A percentile compares a stretch with the other conserved stretches of the same genome.
Conservation (phyloP, 176 grass and related monocot species). For the Oropetium thomaeum region DNA sequence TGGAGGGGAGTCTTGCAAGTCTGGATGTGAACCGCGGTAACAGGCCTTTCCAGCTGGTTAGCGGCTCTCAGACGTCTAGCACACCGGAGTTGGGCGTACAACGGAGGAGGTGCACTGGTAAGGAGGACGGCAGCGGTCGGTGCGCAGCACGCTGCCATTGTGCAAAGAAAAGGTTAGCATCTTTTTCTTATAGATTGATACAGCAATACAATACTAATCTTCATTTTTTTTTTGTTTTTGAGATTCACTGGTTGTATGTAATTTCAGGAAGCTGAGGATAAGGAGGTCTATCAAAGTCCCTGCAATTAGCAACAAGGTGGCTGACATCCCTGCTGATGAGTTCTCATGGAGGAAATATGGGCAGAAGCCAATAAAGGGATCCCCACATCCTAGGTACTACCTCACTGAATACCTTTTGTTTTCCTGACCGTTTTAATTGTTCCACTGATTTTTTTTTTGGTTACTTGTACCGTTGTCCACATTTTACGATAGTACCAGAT, state of each 20-base stretch:
- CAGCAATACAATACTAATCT: background rate
- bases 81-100: slow-evolving; percentile 55
- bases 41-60: slow-evolving; percentile 61
- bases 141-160: slow-evolving; percentile 79
- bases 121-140: slow-evolving; percentile 66
- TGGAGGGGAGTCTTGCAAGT: slow-evolving; percentile 81
- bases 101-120: slow-evolving; percentile 67
- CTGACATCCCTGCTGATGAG: slow-evolving; percentile 88
- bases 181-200: background rate
- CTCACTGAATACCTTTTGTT: background rate
- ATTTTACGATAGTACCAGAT: background rate
- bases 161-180: slow-evolving; percentile 87
- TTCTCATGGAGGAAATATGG: slow-evolving; percentile 98
- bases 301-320: slow-evolving; percentile 92
- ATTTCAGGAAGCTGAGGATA: slow-evolving; percentile 75
- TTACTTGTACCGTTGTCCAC: background rate
- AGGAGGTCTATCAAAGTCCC: slow-evolving; percentile 97
- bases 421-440: background rate
- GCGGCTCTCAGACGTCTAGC: slow-evolving; percentile 65
- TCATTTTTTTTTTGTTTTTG: background rate
- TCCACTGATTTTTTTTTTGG: background rate
- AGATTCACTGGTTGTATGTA: background rate
- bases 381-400: slow-evolving; percentile 92
- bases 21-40: slow-evolving; percentile 58
- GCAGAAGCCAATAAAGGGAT: slow-evolving; percentile 99